Conservation (phyloP, 129 eudicot species). For the Flaveria linearis region DNA sequence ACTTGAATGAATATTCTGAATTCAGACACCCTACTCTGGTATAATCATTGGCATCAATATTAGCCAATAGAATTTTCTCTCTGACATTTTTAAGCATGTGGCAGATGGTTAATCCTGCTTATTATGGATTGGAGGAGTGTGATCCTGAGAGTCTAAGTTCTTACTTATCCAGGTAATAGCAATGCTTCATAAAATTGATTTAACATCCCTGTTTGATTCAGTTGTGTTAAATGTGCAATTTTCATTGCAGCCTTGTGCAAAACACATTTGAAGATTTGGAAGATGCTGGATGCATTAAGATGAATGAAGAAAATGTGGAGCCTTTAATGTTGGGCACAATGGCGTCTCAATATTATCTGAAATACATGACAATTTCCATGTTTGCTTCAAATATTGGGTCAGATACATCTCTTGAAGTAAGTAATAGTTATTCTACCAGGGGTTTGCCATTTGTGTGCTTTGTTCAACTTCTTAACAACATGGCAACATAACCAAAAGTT, state of each 20-base stretch:
- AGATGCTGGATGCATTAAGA: slow-evolving; percentile 89
- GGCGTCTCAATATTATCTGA: slow-evolving; percentile 94
- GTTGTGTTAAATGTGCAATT: slow-evolving; percentile 11
- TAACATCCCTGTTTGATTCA: slow-evolving; percentile 10
- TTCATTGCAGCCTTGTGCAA: slow-evolving; percentile 60
- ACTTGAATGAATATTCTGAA: not conserved
- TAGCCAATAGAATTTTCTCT: slow-evolving; percentile 16
- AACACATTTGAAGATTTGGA: slow-evolving; percentile 96
- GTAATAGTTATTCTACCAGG: slow-evolving; percentile 15
- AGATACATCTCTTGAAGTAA: slow-evolving; percentile 89
- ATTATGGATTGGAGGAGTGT: slow-evolving; percentile 83
- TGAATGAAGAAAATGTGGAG: slow-evolving; percentile 76
- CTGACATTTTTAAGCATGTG: slow-evolving; percentile 23
- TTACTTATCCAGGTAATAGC: slow-evolving; percentile 79
- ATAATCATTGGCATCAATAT: not conserved
- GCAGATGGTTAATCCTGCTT: slow-evolving; percentile 92
- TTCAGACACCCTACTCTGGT: not conserved
- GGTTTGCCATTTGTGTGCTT: not conserved
- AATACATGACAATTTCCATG: slow-evolving; percentile 86
- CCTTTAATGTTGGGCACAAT: slow-evolving; percentile 82
- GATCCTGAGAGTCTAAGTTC: slow-evolving; percentile 80
- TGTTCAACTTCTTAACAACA: not conserved
- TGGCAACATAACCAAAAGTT: not conserved
- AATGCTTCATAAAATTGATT: slow-evolving; percentile 7
- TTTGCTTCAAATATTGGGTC: slow-evolving; percentile 90